Evolutionary conservation across 305 asterid genomes (phyloP), one percentile per base, ranked within the genome.

Genomic region (Salvia sclarea): DNA sequence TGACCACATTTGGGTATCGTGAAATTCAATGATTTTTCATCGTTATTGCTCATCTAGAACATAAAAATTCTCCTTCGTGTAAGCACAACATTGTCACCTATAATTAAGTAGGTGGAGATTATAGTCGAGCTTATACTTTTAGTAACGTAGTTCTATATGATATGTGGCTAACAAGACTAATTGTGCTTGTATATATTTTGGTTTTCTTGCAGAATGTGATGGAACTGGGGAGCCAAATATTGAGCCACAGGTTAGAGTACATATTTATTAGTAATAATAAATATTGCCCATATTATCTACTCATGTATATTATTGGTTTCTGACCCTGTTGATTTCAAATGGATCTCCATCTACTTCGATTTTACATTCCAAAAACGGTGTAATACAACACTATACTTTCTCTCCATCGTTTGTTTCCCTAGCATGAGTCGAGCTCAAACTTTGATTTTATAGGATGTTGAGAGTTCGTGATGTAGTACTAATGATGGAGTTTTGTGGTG

Each of bases 181-280:
- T 17, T 30, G 40, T 21, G 28, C 12, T 58, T 4, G n/a, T n/a
- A 18, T 33, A 16, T 31, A 30, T 30, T 70, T 25, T 47, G 38
- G 22, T 70, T 70, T 52, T 65, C 59, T 68, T 77, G 80, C 90
- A 93, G 97, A 93, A 77, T 93, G 98, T 71, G 97, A 93, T 69
- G 98, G 98, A 68, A 88, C 91, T 62, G 97, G 98, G 31, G 97
- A 91, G 83, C 97, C 96, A 44, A 94, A 94, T 62, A 67, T 93
- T 53, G 98, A 93, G 79, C 81, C 77, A 72, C 98, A 88, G 98
- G 98, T 90, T 44, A 74, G 87, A 43, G 3, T 40, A 52, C 48
- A 37, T 50, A 41, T 0, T 56, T 22, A n/a, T 47, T 4, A 11
- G 31, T 22, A 63, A 22, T 14, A 45, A 12, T 7, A 24, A 6